These are phyloP conservation scores for Rhododendron simsii DNA, from an alignment of 148 eudicot species.

Conservation along the genomic window DNA sequence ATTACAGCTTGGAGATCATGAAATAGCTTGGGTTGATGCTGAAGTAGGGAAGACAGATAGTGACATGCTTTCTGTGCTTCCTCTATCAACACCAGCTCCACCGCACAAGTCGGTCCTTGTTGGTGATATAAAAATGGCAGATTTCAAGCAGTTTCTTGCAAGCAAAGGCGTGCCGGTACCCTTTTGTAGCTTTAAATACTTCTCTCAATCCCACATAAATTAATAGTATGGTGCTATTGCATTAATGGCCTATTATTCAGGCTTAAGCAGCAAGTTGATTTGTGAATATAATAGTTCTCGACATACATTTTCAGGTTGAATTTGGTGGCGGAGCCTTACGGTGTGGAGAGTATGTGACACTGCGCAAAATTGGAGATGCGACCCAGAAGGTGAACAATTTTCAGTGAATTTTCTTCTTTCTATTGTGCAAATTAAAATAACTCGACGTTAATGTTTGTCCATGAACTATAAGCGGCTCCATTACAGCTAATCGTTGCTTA, in stretches of 20 bases:
- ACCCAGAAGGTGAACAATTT: constrained; percentile 63
- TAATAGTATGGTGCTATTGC: neutral
- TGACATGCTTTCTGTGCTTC: constrained; percentile 69
- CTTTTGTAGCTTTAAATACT: neutral
- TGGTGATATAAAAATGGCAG: constrained; percentile 95
- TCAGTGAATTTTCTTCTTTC: neutral
- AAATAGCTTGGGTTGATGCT: constrained; percentile 94
- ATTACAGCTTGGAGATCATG: constrained; percentile 91
- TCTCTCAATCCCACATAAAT: too few relatives aligned
- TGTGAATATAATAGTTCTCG: neutral
- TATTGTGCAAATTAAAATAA: neutral
- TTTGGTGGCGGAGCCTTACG: constrained; percentile 88
- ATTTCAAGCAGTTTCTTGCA: constrained; percentile 88
- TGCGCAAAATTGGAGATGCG: constrained; percentile 85
- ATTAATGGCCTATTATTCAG: neutral
- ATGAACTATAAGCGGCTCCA: neutral
- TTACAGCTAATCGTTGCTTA: neutral
- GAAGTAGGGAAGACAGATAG: constrained; percentile 76
- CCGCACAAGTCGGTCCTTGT: constrained; percentile 93
- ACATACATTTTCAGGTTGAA: constrained; percentile 54
- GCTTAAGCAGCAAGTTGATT: neutral
- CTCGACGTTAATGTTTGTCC: neutral
- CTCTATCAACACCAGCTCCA: constrained; percentile 66
- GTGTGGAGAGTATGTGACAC: constrained; percentile 82
- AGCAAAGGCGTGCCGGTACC: constrained; percentile 88